phyloP scores from a whole-genome alignment of 2,329 filamentous ascomycete genomes.

The Colletotrichum lupini region DNA sequence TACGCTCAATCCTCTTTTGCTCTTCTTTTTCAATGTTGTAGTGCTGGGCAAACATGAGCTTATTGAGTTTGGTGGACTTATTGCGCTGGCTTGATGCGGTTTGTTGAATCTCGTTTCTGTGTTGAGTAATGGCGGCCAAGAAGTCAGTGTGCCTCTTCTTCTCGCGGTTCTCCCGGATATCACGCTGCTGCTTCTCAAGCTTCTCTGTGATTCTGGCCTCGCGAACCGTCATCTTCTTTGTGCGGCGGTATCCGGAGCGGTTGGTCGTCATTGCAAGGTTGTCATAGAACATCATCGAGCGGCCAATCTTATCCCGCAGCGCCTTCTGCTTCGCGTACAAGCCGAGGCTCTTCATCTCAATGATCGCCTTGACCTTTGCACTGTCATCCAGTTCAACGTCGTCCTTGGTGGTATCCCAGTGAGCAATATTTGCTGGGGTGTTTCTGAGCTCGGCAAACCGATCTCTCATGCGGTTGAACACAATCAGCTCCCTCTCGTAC shows the following conservation, averaged over 20 bases:
- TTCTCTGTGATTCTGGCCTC: constrained; percentile 99
- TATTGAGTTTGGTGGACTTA: constrained; percentile 87
- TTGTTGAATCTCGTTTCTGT: constrained; percentile 81
- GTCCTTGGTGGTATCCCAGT: constrained; percentile 84
- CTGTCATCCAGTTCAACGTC: constrained; percentile 78
- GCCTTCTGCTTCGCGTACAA: constrained; percentile 90
- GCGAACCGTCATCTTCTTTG: constrained; percentile 96
- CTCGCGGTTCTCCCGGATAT: constrained; percentile 94
- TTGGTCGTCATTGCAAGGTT: constrained; percentile 98
- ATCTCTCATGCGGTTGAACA: constrained; percentile 90
- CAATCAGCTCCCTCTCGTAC: constrained; percentile 86
- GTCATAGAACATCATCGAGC: constrained; percentile 94
- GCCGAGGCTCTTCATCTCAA: constrained; percentile 92
- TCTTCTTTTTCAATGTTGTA: constrained; percentile 99
- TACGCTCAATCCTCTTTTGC: constrained; percentile 97
- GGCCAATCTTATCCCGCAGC: constrained; percentile 86
- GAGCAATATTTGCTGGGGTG: constrained; percentile 85
- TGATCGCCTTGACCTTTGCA: constrained; percentile 88
- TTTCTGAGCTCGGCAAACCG: constrained; percentile 87
- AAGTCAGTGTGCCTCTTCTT: constrained; percentile 98
- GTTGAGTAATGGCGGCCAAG: constrained; percentile 85
- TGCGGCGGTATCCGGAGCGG: constrained; percentile 86
- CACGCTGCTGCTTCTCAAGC: constrained; percentile 97
- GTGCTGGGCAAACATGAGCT: constrained; percentile 89
- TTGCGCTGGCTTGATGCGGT: constrained; percentile 74